A percentile compares a stretch with the other conserved stretches of the same genome.
Conservation (phyloP, 208 protist species). For the Trypanosoma grayi region DNA sequence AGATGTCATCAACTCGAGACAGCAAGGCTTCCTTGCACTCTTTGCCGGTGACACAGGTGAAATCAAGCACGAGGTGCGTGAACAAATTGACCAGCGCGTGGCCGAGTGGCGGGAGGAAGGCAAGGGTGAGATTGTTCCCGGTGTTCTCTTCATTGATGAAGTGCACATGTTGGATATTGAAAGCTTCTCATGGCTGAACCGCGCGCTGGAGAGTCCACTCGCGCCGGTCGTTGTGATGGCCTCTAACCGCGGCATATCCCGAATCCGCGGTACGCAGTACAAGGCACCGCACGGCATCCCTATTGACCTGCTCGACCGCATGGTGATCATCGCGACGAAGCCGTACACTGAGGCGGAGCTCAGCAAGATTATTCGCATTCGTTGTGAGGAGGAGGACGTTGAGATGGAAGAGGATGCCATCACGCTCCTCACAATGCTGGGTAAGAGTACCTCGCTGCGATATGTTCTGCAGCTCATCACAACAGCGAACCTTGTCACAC, state of each 20-base stretch:
- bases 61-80: conserved; percentile 99
- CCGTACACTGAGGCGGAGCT: conserved; percentile 97
- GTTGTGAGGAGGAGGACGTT: conserved; percentile 99
- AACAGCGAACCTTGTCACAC: conserved; percentile 93
- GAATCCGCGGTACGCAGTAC: conserved; percentile 98
- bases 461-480: conserved; percentile 99
- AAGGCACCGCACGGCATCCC: conserved; percentile 99
- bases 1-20: conserved; percentile 99
- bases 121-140: conserved; percentile 99
- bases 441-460: conserved; percentile 95
- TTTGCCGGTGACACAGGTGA: conserved; percentile 99
- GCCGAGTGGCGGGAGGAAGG: conserved; percentile 99
- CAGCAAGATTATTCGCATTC: conserved; percentile 95
- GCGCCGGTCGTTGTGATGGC: conserved; percentile 99
- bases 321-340: conserved; percentile 99
- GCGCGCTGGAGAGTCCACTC: conserved; percentile 98
- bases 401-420: conserved; percentile 97
- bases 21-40: conserved; percentile 99
- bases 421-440: conserved; percentile 96
- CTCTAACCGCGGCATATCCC: conserved; percentile 99
- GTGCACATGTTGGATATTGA: conserved; percentile 99
- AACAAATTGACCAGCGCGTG: conserved; percentile 99
- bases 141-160: conserved; percentile 96
- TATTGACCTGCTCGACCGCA: conserved; percentile 97
- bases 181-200: conserved; percentile 99